Evolutionary conservation across 768 basidiomycete genomes (phyloP), one percentile per base, ranked within the genome.

Genomic region (Podaxis mareebaensis): DNA sequence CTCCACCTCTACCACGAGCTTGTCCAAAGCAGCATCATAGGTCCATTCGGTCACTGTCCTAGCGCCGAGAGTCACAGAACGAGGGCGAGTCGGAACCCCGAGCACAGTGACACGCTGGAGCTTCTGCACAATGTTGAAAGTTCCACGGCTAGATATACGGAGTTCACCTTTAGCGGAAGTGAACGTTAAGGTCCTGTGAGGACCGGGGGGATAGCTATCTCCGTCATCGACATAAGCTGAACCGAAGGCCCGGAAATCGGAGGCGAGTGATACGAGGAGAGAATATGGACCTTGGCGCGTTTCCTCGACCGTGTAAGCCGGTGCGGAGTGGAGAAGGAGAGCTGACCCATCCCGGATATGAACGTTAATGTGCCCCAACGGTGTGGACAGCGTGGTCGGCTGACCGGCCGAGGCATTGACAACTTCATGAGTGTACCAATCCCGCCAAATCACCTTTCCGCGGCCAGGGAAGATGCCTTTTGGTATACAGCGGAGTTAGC

Each of bases 291-390:
- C 83, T 48, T 81, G 73, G 3, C 82, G 80, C 0, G 90, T 91
- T 71, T 89, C 89, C 58, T 82, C 79, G 65, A 85, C 81, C 1
- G 90, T 93, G 72, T 91, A 91, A 1, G 74, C 85, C 8, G 91
- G 88, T 58, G 78, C 64, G 10, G 82, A 75, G 69, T 92, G 85
- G 44, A 91, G 71, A 20, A 92, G 81, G 11, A 93, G 71, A 33
- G 85, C 85, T 17, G 88, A 80, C 26, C 86, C 85, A 61, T 87
- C 85, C n/a, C 91, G 84, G 62, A 93, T 73, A 70, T 92, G 90
- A 26, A 92, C 86, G 64, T 88, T 88, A 73, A 93, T 92, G 69
- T 91, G 86, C 17, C 86, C 81, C 2, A 93, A 83, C 3, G 90
- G 90, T 2, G 89, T 88, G n/a, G 76, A 69, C 53, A 92, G 77